Evolutionary conservation across 208 protist genomes (phyloP).

Genomic region (Wallacemonas sp.): DNA sequence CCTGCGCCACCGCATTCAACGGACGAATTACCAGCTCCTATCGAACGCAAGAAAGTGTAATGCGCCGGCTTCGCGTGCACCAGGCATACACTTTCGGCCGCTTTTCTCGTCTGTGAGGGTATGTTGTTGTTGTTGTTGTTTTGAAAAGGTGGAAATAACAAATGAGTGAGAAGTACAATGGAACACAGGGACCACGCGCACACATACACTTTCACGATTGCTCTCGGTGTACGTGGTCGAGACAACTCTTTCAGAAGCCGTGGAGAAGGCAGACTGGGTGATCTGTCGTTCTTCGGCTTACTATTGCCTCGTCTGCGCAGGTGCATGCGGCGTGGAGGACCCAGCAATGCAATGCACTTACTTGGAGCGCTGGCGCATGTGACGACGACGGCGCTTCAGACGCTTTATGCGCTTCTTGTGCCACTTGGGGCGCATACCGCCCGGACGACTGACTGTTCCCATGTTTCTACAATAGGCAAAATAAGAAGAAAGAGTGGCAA

Average conservation of each 20-base stretch:
- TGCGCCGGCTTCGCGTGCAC: no score
- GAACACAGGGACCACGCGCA: not conserved
- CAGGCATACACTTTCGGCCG: no score
- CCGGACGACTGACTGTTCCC: conserved; percentile 84
- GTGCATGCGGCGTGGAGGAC: no score
- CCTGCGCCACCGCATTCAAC: no score
- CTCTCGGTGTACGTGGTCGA: not conserved
- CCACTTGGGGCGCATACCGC: conserved; percentile 92
- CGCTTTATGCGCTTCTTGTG: conserved; percentile 94
- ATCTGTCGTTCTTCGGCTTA: no score
- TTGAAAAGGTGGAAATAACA: not conserved
- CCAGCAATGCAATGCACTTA: conserved; percentile 51
- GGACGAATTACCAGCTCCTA: no score
- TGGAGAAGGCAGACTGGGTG: no score
- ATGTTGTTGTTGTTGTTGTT: not conserved
- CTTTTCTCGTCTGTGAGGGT: no score
- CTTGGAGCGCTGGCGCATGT: conserved; percentile 90
- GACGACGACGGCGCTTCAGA: conserved; percentile 84
- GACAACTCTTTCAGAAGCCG: not conserved
- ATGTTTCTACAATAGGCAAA: conserved; percentile 29
- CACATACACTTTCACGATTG: not conserved
- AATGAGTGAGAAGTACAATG: conserved; percentile 12
- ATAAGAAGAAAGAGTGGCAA: conserved; percentile 16
- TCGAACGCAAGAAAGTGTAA: no score
- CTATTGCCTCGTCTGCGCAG: no score